Evolutionary conservation across 2,329 filamentous ascomycete genomes (phyloP).

Genomic region (Colletotrichum sp.): DNA sequence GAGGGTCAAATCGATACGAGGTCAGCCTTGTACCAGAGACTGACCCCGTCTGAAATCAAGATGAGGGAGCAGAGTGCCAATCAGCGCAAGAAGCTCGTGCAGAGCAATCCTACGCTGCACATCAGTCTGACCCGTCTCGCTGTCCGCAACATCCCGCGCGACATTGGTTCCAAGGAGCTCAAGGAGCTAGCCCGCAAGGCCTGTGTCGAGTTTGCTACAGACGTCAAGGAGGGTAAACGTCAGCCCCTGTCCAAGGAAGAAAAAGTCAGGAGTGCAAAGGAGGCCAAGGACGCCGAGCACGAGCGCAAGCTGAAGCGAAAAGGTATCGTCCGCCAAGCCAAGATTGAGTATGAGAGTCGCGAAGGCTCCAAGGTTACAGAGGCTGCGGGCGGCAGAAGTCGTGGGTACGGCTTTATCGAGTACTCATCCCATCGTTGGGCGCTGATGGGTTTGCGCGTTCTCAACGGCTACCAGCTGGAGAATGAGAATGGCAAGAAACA

Average conservation of each 20-base stretch:
- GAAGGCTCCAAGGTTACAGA: slow-evolving; percentile 86
- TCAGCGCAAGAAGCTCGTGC: slow-evolving; percentile 88
- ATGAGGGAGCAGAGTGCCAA: slow-evolving; percentile 87
- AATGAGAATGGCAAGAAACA: slow-evolving; percentile 78
- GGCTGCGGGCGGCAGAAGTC: slow-evolving; percentile 77
- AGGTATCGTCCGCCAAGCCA: slow-evolving; percentile 88
- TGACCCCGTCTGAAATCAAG: slow-evolving; percentile 80
- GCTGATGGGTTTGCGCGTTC: slow-evolving; percentile 90
- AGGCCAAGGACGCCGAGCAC: slow-evolving; percentile 81
- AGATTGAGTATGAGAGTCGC: slow-evolving; percentile 89
- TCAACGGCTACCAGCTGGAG: slow-evolving; percentile 77
- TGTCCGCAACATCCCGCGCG: slow-evolving; percentile 87
- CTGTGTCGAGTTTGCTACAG: slow-evolving; percentile 91
- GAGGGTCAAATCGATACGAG: slow-evolving; percentile 85
- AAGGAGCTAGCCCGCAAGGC: slow-evolving; percentile 91
- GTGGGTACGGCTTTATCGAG: slow-evolving; percentile 97
- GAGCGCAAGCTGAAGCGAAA: slow-evolving; percentile 82
- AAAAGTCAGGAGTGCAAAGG: slow-evolving; percentile 76
- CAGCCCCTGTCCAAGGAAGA: slow-evolving; percentile 90
- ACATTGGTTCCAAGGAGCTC: slow-evolving; percentile 82
- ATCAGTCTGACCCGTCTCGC: slow-evolving; percentile 89
- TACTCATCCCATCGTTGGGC: slow-evolving; percentile 94
- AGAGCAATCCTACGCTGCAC: slow-evolving; percentile 88
- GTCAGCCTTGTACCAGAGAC: slow-evolving; percentile 76
- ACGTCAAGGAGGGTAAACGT: slow-evolving; percentile 80